Evolutionary conservation across 805 yeast genomes (phyloP).

Genomic region (Yarrowia phangngaensis): DNA sequence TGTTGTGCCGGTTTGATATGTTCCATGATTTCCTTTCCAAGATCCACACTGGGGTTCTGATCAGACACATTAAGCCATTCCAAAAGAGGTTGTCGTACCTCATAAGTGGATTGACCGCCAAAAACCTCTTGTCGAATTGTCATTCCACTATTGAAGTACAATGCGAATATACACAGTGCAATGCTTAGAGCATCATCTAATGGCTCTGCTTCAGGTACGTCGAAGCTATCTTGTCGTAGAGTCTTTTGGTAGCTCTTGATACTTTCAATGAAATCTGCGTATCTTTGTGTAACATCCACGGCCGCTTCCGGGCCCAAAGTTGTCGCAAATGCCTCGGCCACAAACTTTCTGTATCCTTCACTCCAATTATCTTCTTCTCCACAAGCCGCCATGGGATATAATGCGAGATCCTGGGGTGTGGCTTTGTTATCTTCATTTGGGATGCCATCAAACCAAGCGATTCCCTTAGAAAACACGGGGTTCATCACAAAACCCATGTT

Average conservation of each 20-base stretch:
- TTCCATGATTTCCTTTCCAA: conserved; percentile 29
- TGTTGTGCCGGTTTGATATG: conserved; percentile 28
- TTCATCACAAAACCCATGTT: conserved; percentile 12
- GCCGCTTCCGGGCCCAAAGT: conserved; percentile 2
- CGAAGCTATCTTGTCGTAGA: background rate
- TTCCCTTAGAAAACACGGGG: conserved; percentile 11
- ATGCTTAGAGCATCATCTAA: conserved; percentile 13
- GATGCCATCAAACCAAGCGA: conserved; percentile 18
- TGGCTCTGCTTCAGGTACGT: conserved; percentile 1
- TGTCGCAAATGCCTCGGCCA: conserved; percentile 8
- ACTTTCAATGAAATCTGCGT: conserved; percentile 8
- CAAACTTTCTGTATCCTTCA: conserved; percentile 7
- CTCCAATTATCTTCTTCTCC: conserved; percentile 15
- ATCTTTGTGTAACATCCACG: background rate
- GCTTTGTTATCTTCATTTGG: background rate
- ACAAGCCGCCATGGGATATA: conserved; percentile 10
- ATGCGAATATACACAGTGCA: conserved; percentile 7
- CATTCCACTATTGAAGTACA: conserved; percentile 8
- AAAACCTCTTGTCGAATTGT: background rate
- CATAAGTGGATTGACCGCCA: conserved; percentile 15
- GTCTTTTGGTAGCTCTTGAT: conserved; percentile 4
- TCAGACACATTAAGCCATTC: conserved; percentile 37
- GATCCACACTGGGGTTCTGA: conserved; percentile 30
- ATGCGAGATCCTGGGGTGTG: conserved; percentile 2
- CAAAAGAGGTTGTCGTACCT: conserved; percentile 28